These are phyloP conservation scores for Mrakia blollopis DNA, from an alignment of 768 basidiomycete genomes.

Conservation along the genomic window DNA sequence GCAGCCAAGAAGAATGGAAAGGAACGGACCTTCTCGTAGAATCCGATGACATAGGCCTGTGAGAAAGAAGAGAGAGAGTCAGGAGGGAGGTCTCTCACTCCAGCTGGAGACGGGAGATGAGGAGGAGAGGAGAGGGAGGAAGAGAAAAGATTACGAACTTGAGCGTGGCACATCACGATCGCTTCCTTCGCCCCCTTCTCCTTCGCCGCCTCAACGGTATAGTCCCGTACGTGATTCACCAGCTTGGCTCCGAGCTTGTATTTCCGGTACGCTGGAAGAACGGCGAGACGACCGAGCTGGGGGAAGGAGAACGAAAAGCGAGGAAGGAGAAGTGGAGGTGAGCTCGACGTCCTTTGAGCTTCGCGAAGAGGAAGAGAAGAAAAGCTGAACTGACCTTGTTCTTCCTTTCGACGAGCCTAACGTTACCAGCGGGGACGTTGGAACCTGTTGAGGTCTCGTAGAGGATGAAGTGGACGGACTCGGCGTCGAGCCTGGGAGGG, in stretches of 20 bases:
- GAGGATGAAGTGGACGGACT: slow-evolving; percentile 25
- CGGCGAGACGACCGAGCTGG: slow-evolving; percentile 54
- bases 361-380: not conserved
- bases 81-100: not conserved
- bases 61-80: too few relatives aligned
- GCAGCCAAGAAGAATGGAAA: not conserved
- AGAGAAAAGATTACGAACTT: slow-evolving; percentile 1
- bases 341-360: not conserved
- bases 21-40: slow-evolving; percentile 25
- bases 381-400: slow-evolving; percentile 15
- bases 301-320: slow-evolving; percentile 44
- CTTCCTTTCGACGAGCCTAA: slow-evolving; percentile 17
- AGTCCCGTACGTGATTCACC: slow-evolving; percentile 59
- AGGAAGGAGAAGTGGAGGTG: not conserved
- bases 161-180: slow-evolving; percentile 22
- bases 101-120: too few relatives aligned
- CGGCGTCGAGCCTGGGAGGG: slow-evolving; percentile 61
- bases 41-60: slow-evolving; percentile 26
- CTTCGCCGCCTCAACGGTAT: slow-evolving; percentile 51
- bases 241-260: slow-evolving; percentile 63
- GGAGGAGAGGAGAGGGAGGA: not conserved
- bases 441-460: slow-evolving; percentile 38
- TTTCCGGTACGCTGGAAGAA: slow-evolving; percentile 62
- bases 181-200: slow-evolving; percentile 17
- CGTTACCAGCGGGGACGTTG: slow-evolving; percentile 12